Base-by-base conservation (phyloP, 2,329 filamentous ascomycete genomes). In the Rhytidhysteron rufulum region DNA sequence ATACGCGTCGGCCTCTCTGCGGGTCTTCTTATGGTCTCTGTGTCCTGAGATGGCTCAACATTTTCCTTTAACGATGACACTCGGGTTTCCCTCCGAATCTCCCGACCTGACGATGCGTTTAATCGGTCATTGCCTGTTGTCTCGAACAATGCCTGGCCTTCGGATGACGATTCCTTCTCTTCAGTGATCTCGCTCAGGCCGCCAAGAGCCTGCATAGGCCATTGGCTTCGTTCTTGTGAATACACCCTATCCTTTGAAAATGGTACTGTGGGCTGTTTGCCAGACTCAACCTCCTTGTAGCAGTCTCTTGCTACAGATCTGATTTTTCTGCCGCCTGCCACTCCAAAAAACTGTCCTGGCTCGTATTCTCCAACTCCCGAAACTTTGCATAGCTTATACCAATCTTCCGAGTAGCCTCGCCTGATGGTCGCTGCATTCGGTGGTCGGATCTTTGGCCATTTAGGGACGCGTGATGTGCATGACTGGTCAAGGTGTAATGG, bases 401-500 rank as follows among this genome's bases (percentile, higher is more conserved):
- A 75, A 9, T 70, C 70, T n/a, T 74, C 69, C 6, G 70, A 73
- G 45, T 71, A 74, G 20, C 72, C 72, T 54, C 67, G 60, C 33
- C 64, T 58, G 19, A 72, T 62, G 2, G 65, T 68, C 8, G 70
- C 60, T 32, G 69, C 58, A 18, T 63, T 66, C 1, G 70, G 70
- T 16, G 71, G 58, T 4, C 63, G 58, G 21, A 67, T 62, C 18
- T 70, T 70, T 3, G 68, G 54, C 71, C 72, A 77, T 30, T 62
- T 64, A 3, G 74, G 74, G 17, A 70, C 60, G 34, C 64, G 63
- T 17, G 65, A 68, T 31, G 69, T 66, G 41, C 71, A 74, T 5
- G 57, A 59, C 5, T 61, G 60, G 13, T 72, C 72, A 22, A 78
- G 68, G 16, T 67, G 60, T 8, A 67, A 50, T 2, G 87, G 88